Evolutionary conservation across 768 basidiomycete species (phyloP).

Genomic region (Boletales sp.): DNA sequence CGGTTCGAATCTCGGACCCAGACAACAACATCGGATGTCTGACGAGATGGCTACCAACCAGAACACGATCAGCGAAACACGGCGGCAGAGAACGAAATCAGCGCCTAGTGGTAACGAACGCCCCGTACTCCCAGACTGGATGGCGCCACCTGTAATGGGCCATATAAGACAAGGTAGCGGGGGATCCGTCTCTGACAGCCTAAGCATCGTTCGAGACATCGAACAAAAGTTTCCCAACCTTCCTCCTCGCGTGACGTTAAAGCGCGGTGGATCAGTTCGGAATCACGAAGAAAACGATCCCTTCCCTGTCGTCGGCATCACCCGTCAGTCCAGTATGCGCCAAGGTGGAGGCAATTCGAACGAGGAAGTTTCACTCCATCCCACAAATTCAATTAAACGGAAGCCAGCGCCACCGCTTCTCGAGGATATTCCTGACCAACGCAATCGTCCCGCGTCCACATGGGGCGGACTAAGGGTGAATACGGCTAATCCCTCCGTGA

Average conservation of each 20-base stretch:
- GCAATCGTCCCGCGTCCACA: slow-evolving; percentile 9
- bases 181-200: slow-evolving; percentile 37
- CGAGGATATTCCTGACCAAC: slow-evolving; percentile 6
- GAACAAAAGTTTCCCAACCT: slow-evolving; percentile 52
- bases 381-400: slow-evolving; percentile 23
- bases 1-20: slow-evolving; percentile 5
- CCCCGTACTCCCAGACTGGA: slow-evolving; percentile 10
- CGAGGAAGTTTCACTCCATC: slow-evolving; percentile 8
- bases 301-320: slow-evolving; percentile 21
- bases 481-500: background rate
- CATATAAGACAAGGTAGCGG: slow-evolving; percentile 20
- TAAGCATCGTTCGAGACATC: slow-evolving; percentile 48
- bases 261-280: slow-evolving; percentile 23
- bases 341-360: background rate
- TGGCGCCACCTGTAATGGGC: slow-evolving; percentile 4
- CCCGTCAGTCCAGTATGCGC: slow-evolving; percentile 21
- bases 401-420: slow-evolving; percentile 31
- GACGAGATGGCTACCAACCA: slow-evolving; percentile 9
- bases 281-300: slow-evolving; percentile 22
- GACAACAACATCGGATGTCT: background rate
- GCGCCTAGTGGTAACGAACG: background rate
- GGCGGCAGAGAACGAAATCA: slow-evolving; percentile 12
- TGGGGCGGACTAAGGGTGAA: slow-evolving; percentile 24
- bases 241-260: slow-evolving; percentile 34
- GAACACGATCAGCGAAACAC: slow-evolving; percentile 4